phyloP scores from a whole-genome alignment of 2,329 filamentous ascomycete species.

The Bipolaris cookei region DNA sequence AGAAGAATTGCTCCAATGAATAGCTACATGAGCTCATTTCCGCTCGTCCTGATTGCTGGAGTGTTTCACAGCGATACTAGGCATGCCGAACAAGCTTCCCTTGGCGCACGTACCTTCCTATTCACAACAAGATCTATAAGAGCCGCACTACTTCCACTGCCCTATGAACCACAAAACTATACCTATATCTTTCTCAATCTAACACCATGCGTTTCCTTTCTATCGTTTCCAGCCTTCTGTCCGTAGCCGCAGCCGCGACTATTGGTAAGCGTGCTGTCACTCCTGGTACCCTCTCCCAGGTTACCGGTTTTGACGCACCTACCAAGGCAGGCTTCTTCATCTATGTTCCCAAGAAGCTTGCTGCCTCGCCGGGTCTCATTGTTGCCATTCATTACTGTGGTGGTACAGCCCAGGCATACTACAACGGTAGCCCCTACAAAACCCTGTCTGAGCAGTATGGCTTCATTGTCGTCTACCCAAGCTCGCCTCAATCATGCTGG shows the following conservation, averaged over 20 bases:
- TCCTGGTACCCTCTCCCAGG: conserved; percentile 44
- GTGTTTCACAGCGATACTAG: conserved; percentile 5
- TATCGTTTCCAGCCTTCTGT: conserved; percentile 27
- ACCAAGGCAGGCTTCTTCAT: conserved; percentile 61
- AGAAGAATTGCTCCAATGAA: conserved; percentile 12
- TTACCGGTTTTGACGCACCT: conserved; percentile 52
- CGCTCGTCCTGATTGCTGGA: conserved; percentile 12
- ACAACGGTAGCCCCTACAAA: conserved; percentile 60
- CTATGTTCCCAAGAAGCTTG: conserved; percentile 55
- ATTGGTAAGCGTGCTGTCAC: conserved; percentile 35
- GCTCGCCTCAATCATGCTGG: conserved; percentile 63
- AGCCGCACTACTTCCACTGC: not conserved
- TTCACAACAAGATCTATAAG: conserved; percentile 10
- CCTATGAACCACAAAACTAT: not conserved
- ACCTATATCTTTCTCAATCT: not conserved
- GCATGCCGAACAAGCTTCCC: conserved; percentile 4
- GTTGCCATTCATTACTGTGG: conserved; percentile 65
- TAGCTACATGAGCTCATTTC: conserved; percentile 3
- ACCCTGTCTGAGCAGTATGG: conserved; percentile 61
- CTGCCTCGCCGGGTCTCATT: conserved; percentile 57
- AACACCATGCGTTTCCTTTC: conserved; percentile 35
- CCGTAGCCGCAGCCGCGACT: conserved; percentile 30
- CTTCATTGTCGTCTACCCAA: conserved; percentile 67
- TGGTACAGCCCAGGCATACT: conserved; percentile 59
- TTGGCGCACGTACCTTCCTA: conserved; percentile 8